Evolutionary conservation across 345 rosid species (phyloP), one percentile per base, ranked within the genome.

Genomic region (Reutealis trisperma): DNA sequence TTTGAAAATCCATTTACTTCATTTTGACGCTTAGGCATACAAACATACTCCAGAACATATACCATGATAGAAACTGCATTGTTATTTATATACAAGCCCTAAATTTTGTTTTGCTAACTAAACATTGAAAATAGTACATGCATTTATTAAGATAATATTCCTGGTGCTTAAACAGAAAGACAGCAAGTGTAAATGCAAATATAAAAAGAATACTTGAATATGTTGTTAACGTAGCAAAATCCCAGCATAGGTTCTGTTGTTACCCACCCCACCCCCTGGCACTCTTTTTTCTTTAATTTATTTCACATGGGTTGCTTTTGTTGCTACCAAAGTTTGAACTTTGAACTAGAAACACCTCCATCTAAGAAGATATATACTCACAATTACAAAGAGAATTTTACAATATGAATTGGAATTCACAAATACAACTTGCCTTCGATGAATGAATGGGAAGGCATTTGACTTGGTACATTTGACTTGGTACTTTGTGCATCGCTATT

Each of bases 401-500:
- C 63, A 60, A 60, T 2, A 34, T 34, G 37, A 4, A 34, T 34
- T 34, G 37, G 37, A 24, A n/a, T 14, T 52, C 57, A 3, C 16
- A 16, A 52, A 16, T 16, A 34, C 19, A 41, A 45, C 68, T 73
- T 60, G n/a, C 76, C 68, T 73, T 61, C 57, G 13, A n/a, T 22
- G 67, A 73, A 45, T 2, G 24, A 16, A 16, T 60, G 66, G 4
- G 59, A 73, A 58, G 76, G 58, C 57, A 61, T 44, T 44, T 73
- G 58, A 60, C 30, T 62, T 25, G 22, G 16, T 24, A 42, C 42
- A 41, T 42, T 73, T n/a, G n/a, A n/a, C n/a, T n/a, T n/a, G n/a
- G n/a, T n/a, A n/a, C n/a, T n/a, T 16, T 63, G 66, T 27, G 57
- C 76, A 24, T 60, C 76, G 24, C 58, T 61, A 25, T 73, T 54